Evolutionary conservation across 345 rosid genomes (phyloP).

Genomic region (Boechera divaricarpa): DNA sequence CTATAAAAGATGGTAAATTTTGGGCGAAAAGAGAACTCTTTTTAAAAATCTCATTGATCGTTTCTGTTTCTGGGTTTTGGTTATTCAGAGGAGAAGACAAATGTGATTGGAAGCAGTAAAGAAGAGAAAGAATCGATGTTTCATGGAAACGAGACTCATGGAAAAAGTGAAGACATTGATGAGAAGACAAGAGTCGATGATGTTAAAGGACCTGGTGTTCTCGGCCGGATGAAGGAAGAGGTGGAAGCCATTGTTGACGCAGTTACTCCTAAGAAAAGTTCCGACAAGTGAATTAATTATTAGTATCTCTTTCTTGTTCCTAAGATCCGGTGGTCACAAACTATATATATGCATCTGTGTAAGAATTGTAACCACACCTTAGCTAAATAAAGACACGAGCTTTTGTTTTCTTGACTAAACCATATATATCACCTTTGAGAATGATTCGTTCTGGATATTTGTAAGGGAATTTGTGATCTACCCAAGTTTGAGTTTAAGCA

Average conservation of each 20-base stretch:
- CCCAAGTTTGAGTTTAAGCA: background rate
- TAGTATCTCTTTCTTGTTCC: background rate
- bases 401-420: background rate
- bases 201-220: slow-evolving; percentile 60
- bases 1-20: background rate
- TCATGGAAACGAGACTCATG: slow-evolving; percentile 58
- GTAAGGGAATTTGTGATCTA: background rate
- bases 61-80: background rate
- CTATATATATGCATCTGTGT: background rate
- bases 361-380: background rate
- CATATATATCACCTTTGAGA: background rate
- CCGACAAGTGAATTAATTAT: background rate
- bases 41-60: background rate
- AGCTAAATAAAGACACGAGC: slow-evolving; percentile 18
- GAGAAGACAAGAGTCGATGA: slow-evolving; percentile 51
- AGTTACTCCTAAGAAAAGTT: slow-evolving; percentile 46
- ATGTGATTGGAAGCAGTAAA: slow-evolving; percentile 49
- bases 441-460: background rate
- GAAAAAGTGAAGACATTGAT: slow-evolving; percentile 59
- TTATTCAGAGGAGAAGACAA: slow-evolving; percentile 42
- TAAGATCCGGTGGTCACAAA: background rate
- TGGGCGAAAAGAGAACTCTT: background rate
- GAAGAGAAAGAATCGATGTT: slow-evolving; percentile 48
- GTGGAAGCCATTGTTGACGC: slow-evolving; percentile 56
- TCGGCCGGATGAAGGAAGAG: slow-evolving; percentile 58